Conservation (phyloP, 2,329 filamentous ascomycete genomes). For the Aspergillus flavus region DNA sequence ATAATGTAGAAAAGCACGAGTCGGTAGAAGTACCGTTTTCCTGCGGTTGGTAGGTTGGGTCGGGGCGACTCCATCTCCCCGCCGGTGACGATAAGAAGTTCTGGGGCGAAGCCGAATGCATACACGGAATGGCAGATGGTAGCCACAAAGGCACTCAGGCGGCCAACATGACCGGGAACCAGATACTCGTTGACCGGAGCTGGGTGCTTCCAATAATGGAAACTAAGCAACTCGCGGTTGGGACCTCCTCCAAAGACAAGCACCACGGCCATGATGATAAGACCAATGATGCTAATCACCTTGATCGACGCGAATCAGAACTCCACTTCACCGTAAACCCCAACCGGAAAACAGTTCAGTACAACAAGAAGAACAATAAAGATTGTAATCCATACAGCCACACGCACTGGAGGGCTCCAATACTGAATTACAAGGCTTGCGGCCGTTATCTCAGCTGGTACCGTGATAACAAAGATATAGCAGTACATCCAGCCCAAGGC, state of each 20-base stretch:
- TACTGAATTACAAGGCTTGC: not conserved
- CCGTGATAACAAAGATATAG: not conserved
- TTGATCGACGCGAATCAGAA: too few species aligned
- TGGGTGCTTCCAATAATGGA: not conserved
- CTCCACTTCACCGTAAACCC: too few species aligned
- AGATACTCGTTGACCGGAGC: not conserved
- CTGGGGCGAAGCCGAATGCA: not conserved
- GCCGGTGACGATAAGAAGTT: not conserved
- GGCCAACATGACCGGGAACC: not conserved
- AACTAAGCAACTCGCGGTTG: not conserved
- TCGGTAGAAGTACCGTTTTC: not conserved
- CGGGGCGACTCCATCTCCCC: not conserved
- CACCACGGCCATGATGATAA: too few species aligned
- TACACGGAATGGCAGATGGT: not conserved
- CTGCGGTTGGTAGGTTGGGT: not conserved
- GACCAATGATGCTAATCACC: too few species aligned
- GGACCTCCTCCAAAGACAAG: too few species aligned
- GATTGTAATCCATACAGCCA: not conserved
- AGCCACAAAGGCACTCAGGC: not conserved
- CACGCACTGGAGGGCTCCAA: not conserved
- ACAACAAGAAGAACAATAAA: too few species aligned
- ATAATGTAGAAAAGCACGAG: not conserved
- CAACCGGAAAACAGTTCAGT: too few species aligned
- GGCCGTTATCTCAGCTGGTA: not conserved
- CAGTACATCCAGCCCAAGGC: too few species aligned